A percentile compares a stretch with the other conserved stretches of the same genome.
Evolutionary conservation across 495 filamentous ascomycete species (phyloP).

Genomic region (Chaetomidium leptoderma): DNA sequence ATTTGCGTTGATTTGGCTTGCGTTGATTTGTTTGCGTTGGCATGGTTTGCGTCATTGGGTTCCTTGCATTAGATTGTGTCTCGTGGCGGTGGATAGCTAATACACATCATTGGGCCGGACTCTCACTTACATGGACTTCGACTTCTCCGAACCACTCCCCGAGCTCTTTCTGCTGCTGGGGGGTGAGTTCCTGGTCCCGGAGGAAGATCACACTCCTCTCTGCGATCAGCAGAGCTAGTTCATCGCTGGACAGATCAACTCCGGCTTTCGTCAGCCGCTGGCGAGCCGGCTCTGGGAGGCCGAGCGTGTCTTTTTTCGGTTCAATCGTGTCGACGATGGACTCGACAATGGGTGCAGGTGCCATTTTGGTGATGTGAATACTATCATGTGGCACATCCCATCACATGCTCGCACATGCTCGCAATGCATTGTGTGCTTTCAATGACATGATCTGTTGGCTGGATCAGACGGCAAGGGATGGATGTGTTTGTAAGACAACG

Average conservation of each 20-base stretch:
- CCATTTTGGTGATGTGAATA: too few species aligned
- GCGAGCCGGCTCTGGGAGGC: conserved; percentile 50
- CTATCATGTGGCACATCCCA: background rate
- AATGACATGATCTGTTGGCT: background rate
- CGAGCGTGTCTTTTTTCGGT: conserved; percentile 59
- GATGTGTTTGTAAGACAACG: background rate
- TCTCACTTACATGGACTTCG: conserved; percentile 60
- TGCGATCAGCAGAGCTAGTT: conserved; percentile 66
- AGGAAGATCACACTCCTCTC: conserved; percentile 75
- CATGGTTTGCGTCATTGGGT: too few species aligned
- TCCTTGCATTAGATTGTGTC: too few species aligned
- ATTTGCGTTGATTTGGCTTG: too few species aligned
- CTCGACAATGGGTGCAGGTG: conserved; percentile 50
- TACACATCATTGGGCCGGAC: too few species aligned
- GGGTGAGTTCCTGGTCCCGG: conserved; percentile 64
- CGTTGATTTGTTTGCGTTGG: too few species aligned
- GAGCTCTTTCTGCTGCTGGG: conserved; percentile 63
- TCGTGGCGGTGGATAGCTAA: too few species aligned
- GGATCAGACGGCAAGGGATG: background rate
- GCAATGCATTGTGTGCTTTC: conserved; percentile 13
- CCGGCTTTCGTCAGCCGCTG: conserved; percentile 59
- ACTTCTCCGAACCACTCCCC: conserved; percentile 63
- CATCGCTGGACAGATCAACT: conserved; percentile 61
- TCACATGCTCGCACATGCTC: conserved; percentile 1
- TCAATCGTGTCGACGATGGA: conserved; percentile 56